These are phyloP conservation scores for Kazachstania psychrophila DNA, from an alignment of 805 yeast genomes.

Conservation along the genomic window DNA sequence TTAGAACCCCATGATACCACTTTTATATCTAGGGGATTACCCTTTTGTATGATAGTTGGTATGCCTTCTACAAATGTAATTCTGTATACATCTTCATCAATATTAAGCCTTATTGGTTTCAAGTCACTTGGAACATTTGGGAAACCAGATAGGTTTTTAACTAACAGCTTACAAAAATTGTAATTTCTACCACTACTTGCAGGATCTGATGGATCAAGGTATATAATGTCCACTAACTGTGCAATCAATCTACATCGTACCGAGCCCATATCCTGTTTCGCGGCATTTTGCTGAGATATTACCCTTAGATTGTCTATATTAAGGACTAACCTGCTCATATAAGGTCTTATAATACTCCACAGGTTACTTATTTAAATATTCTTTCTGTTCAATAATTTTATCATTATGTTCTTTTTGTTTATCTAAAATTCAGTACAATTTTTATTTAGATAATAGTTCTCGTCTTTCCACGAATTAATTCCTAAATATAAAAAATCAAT, in stretches of 20 bases:
- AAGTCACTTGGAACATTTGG: background rate
- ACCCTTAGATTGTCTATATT: background rate
- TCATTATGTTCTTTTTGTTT: no score
- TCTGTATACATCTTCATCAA: constrained; percentile 2
- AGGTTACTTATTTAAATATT: no score
- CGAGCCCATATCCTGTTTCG: no score
- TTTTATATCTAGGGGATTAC: constrained; percentile 13
- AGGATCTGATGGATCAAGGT: background rate
- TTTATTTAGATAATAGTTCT: no score
- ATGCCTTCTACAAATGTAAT: background rate
- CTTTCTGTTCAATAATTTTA: no score
- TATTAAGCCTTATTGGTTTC: constrained; percentile 1
- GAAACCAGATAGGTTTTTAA: constrained; percentile 6
- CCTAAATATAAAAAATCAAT: no score
- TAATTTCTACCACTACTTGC: background rate
- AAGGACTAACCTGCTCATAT: constrained; percentile 1
- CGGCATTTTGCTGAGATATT: background rate
- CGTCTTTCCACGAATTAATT: no score
- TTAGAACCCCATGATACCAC: constrained; percentile 7
- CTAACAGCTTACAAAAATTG: constrained; percentile 7
- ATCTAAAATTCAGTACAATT: no score
- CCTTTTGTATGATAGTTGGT: constrained; percentile 4
- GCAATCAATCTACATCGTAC: constrained; percentile 9
- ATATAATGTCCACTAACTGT: constrained; percentile 12
- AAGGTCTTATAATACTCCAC: no score